Conservation (phyloP, 2,329 filamentous ascomycete species). For the Sporothrix brunneoviolacea region DNA sequence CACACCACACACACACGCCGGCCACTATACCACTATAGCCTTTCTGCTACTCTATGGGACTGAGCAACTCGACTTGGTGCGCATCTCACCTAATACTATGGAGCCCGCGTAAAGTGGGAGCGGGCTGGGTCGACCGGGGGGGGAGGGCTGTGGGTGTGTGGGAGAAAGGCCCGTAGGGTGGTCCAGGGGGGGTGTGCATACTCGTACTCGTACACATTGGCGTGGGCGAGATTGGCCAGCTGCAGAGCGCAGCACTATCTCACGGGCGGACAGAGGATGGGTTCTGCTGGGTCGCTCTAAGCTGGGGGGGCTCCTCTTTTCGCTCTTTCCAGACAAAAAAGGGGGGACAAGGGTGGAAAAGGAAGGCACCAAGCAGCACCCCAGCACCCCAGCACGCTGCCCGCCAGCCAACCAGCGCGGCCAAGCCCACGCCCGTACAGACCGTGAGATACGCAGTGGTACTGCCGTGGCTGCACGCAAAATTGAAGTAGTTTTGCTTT, state of each 20-base stretch:
- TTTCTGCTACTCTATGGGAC: neutral
- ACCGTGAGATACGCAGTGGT: neutral
- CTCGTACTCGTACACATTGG: neutral
- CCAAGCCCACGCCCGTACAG: neutral
- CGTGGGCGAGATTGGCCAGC: neutral
- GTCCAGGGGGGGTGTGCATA: conserved; percentile 27
- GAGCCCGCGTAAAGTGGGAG: conserved; percentile 18
- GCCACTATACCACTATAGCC: neutral
- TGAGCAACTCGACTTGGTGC: conserved; percentile 24
- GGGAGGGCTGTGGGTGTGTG: conserved; percentile 9
- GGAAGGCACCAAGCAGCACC: neutral
- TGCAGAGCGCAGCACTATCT: neutral
- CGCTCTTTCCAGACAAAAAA: conserved; percentile 37
- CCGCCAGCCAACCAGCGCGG: conserved; percentile 12
- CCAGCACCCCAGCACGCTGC: neutral
- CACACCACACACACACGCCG: neutral
- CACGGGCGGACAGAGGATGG: conserved; percentile 30
- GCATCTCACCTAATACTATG: conserved; percentile 27
- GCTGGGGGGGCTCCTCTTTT: conserved; percentile 25
- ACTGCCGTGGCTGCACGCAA: neutral
- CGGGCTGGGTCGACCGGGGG: conserved; percentile 14
- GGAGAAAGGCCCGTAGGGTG: conserved; percentile 30
- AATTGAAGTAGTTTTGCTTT: too few relatives aligned
- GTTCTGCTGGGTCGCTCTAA: conserved; percentile 20
- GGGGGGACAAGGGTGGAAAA: conserved; percentile 4